Percentiles rank a stretch among this genome's conserved stretches.
These are phyloP conservation scores for Lophiostoma macrostomum DNA, from an alignment of 495 filamentous ascomycete species.

Conservation along the genomic window DNA sequence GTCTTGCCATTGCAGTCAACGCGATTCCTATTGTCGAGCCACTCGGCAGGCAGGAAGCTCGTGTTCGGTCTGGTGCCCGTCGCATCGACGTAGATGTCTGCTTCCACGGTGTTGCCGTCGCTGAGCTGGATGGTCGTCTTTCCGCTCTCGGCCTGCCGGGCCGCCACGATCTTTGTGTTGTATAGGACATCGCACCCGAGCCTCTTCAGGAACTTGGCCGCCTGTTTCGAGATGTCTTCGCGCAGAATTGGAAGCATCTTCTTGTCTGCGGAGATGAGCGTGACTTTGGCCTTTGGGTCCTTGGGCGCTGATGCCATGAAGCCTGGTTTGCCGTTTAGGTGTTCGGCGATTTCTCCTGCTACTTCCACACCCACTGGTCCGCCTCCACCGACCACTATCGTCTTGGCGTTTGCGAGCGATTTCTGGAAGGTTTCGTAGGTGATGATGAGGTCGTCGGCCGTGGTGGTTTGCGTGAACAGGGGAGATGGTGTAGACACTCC, in stretches of 20 bases:
- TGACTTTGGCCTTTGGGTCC: slow-evolving; percentile 44
- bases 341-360: slow-evolving; percentile 50
- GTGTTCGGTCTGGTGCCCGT: slow-evolving; percentile 50
- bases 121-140: slow-evolving; percentile 38
- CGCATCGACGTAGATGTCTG: slow-evolving; percentile 53
- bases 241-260: slow-evolving; percentile 50
- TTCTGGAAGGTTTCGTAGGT: slow-evolving; percentile 38
- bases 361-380: slow-evolving; percentile 64
- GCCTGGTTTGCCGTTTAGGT: slow-evolving; percentile 33
- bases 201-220: slow-evolving; percentile 44
- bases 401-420: slow-evolving; percentile 51
- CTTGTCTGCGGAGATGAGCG: slow-evolving; percentile 42
- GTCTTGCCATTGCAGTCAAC: slow-evolving; percentile 46
- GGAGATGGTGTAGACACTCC: slow-evolving; percentile 22
- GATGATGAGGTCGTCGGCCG: slow-evolving; percentile 43
- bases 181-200: slow-evolving; percentile 45
- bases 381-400: slow-evolving; percentile 59
- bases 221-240: slow-evolving; percentile 39
- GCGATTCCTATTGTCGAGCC: slow-evolving; percentile 42
- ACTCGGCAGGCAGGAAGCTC: slow-evolving; percentile 39
- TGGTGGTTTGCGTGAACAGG: slow-evolving; percentile 40
- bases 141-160: slow-evolving; percentile 28
- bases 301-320: slow-evolving; percentile 20
- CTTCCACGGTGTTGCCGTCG: slow-evolving; percentile 42
- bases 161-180: slow-evolving; percentile 48